Evolutionary conservation across 352 stramenopile genomes (phyloP).

Genomic region (Globisporangium cylindrosporum): DNA sequence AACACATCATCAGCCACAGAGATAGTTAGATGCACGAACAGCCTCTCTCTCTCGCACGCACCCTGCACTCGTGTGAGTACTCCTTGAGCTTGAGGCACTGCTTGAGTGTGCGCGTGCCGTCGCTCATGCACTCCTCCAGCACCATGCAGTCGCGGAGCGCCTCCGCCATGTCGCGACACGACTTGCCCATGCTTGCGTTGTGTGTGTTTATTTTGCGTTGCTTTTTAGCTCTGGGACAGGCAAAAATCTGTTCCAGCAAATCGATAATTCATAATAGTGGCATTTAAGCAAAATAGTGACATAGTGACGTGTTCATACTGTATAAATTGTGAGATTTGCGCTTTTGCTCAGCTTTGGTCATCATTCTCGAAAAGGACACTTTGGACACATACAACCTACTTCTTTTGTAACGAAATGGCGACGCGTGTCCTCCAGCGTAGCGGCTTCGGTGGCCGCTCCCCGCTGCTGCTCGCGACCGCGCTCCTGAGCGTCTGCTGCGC

Average conservation of each 20-base stretch:
- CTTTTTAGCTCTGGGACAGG: neutral
- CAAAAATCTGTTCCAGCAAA: too few species aligned
- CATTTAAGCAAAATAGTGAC: too few species aligned
- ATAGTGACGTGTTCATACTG: too few species aligned
- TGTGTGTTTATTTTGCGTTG: neutral
- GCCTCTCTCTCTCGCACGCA: conserved; percentile 17
- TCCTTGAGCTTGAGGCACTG: conserved; percentile 68
- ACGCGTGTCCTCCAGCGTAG: conserved; percentile 2
- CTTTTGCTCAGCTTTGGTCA: too few species aligned
- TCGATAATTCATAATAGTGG: too few species aligned
- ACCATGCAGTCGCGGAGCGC: conserved; percentile 81
- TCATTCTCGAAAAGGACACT: neutral
- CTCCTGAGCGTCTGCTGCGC: conserved; percentile 7
- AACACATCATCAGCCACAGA: neutral
- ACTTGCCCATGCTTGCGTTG: conserved; percentile 62
- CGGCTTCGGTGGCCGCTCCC: neutral
- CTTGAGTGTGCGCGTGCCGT: conserved; percentile 72
- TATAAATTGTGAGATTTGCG: too few species aligned
- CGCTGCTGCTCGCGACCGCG: neutral
- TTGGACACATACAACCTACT: neutral
- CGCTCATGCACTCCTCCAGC: conserved; percentile 71
- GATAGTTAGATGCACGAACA: conserved; percentile 2
- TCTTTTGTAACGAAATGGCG: neutral
- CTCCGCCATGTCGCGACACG: conserved; percentile 80
- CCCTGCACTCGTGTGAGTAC: conserved; percentile 70